Evolutionary conservation across 495 filamentous ascomycete genomes (phyloP), one percentile per base, ranked within the genome.

Genomic region (Daldinia caldariorum): DNA sequence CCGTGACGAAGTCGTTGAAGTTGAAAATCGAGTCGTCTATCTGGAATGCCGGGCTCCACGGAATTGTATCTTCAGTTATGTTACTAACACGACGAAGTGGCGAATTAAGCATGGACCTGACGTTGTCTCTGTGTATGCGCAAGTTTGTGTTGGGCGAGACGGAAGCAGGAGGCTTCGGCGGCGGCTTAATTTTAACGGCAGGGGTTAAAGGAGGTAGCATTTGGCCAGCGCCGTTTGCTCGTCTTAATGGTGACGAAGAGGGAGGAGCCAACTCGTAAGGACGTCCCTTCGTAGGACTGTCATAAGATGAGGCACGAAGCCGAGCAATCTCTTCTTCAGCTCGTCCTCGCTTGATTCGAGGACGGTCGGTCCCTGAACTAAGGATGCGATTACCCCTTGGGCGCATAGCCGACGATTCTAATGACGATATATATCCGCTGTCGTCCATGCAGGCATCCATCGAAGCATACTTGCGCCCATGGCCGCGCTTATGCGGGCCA

Each of bases 291-390:
- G 80, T 91, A 26, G 95, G 95, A 71, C 94, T 97, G 69, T 97
- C 95, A 74, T 94, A 93, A 4, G 93, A 97, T 4, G 94, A 97
- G 60, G 90, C 91, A 65, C 95, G 91, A 31, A 97, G 92, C 35
- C 95, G 92, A 50, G 92, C 92, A 81, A 99, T 97, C 80, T 97
- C 95, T 70, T 94, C 95, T 75, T 98, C 95, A 10, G 95, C 82
- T 49, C 95, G 89, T 22, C 95, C 95, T 58, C 92, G 88, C 80
- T 94, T 97, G 60, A 94, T 88, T 54, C 88, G 88, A 34, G 89
- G 91, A 14, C 89, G 89, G 49, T 92, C 91, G 34, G 90, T 84
- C 66, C 93, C 93, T 2, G 92, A 92, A 8, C 89, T 90, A 61
- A 90, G 79, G 3, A 92, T 84, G 62, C 87, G 82, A 37, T 81